Evolutionary conservation across 1,284 basidiomycete species (phyloP).

Genomic region (Caloboletus inedulis): DNA sequence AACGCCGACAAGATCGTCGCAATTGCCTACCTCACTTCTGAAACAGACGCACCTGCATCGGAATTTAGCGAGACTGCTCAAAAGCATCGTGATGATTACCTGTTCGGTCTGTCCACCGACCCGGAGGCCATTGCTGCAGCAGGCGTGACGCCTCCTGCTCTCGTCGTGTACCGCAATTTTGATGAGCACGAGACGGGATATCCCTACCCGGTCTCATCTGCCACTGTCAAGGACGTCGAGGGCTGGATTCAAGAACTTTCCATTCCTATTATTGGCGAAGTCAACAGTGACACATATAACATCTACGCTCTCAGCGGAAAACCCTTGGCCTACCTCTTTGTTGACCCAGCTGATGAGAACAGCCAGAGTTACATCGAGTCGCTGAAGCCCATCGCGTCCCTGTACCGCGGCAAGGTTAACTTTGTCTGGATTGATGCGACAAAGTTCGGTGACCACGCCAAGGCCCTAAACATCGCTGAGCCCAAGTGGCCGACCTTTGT

Average conservation of each 20-base stretch:
- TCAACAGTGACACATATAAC: constrained; percentile 92
- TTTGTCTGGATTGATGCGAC: constrained; percentile 98
- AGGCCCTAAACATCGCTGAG: constrained; percentile 85
- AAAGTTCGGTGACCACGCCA: constrained; percentile 95
- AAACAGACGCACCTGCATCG: constrained; percentile 63
- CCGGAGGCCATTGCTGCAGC: constrained; percentile 65
- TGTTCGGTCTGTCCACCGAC: constrained; percentile 87
- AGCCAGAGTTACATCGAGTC: constrained; percentile 67
- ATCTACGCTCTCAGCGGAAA: constrained; percentile 79
- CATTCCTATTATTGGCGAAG: constrained; percentile 89
- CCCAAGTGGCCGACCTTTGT: constrained; percentile 93
- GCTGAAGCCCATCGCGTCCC: constrained; percentile 74
- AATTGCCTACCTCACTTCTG: constrained; percentile 77
- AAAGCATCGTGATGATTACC: constrained; percentile 86
- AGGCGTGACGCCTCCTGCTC: constrained; percentile 74
- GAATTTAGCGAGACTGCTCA: constrained; percentile 82
- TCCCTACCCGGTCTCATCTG: constrained; percentile 60
- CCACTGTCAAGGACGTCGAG: constrained; percentile 61
- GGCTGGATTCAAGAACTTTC: constrained; percentile 83
- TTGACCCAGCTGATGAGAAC: constrained; percentile 74
- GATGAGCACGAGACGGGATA: constrained; percentile 82
- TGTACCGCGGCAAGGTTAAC: constrained; percentile 87
- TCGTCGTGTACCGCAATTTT: constrained; percentile 92
- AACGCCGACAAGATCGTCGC: constrained; percentile 89
- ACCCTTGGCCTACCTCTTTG: constrained; percentile 94